Evolutionary conservation across 352 stramenopile species (phyloP), one percentile per base, ranked within the genome.

Genomic region (Globisporangium camurandrum): DNA sequence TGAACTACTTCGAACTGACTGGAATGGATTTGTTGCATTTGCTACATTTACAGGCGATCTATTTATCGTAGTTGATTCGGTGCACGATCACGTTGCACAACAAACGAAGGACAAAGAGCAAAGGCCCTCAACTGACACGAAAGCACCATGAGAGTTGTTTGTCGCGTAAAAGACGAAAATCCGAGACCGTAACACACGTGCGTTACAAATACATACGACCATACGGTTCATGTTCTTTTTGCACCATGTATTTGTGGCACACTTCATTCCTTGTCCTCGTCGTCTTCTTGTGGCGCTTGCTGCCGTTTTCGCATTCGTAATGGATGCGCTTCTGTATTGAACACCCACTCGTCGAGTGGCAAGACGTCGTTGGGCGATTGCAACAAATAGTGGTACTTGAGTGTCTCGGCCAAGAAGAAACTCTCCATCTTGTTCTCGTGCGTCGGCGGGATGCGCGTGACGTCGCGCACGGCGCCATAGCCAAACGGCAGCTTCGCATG

Each of bases 331-430:
- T 98, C 93, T 2, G 95, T 98, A 69, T 98, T 98, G 69, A 98
- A 97, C 1, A 98, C 88, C 56, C 94, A 93, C 59, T 97, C 86
- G 54, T 97, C 84, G n/a, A 98, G 64, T 4, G 96, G 69, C 51
- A 97, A 67, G 19, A 88, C 45, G 38, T 78, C 61, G 26, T 87
- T 73, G 10, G 84, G 71, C 4, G 66, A 70, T 62, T 97, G 87
- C 9, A 98, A 72, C 44, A 99, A 69, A 66, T 98, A 99, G 28
- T 98, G 69, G 59, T 99, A 99, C 77, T 99, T 99, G 39, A 99
- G 71, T 26, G 96, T 99, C 75, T 99, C 97, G 12, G 96, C 95
- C 30, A 98, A 59, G 65, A 99, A 99, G 69, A 99, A 99, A 46
- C 84, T 98, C 68, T 99, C 95, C 95, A 98, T 98, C 51, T 93